Base-by-base conservation (phyloP, 148 eudicot species). In the Spergularia bocconei region DNA sequence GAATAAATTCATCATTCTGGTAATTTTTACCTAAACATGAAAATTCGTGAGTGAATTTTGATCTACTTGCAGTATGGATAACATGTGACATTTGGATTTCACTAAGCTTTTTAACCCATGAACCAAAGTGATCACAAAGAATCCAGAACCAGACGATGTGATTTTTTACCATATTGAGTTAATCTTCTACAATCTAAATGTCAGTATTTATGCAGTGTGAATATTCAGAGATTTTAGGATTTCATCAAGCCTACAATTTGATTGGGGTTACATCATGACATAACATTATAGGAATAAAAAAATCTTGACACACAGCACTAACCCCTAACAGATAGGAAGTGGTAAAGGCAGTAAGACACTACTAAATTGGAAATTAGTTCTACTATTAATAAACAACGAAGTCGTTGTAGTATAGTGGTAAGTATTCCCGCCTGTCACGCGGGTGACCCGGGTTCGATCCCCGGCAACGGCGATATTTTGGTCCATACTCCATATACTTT, bases 381-480 rank as follows among this genome's bases (percentile, higher is more conserved):
- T 67, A 51, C 51, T 57, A 17, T 57, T 48, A 51, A 13, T 60
- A 33, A 36, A 55, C 76, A 72, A 66, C 53, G 44, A 67, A 19
- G 97, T 92, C 90, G 93, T 88, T 88, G 95, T 90, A 90, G 96
- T 90, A 90, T 88, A 88, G 98, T 92, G 98, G 98, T 93, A 44
- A 93, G 98, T 93, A 89, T 93, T 86, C 88, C 91, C 96, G 93
- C 91, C 93, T 93, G 96, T 93, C 96, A 93, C 92, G 91, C 97
- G 92, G 92, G 86, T 81, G 94, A 88, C 97, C 93, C 94, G 92
- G 96, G 98, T 91, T 93, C 92, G 98, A 93, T 91, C 94, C 98
- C 98, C 90, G 93, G 93, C 92, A 91, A 84, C 89, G 97, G 91
- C 93, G 93, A 29, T 29, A 29, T 29, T 29, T 29, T 29, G 36